Evolutionary conservation across 108 stramenopile genomes (phyloP), one percentile per base, ranked within the genome.

Genomic region (Nannochloropsis oceanica): DNA sequence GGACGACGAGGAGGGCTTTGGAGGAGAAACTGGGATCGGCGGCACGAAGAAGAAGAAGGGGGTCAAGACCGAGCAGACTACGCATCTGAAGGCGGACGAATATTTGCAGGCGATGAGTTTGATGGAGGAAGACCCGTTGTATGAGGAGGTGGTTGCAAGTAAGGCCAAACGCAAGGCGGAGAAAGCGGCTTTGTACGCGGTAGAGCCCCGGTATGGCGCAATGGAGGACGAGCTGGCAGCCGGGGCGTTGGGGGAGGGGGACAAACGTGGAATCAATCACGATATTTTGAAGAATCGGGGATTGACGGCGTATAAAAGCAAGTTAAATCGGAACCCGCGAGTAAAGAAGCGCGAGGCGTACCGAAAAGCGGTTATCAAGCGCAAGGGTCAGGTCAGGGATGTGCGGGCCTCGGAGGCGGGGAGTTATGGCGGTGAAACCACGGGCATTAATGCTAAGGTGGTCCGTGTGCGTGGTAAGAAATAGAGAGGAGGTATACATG

Each of bases 341-440:
- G 95, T 97, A 85, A 97, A 97, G 93, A 97, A 99, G 89, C 90
- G 97, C 20, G 95, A 96, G 82, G 93, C 96, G 85, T 99, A 95
- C 91, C 93, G 95, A 42, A 95, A 96, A 89, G 96, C 96, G 2
- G 91, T 95, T 26, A 94, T 97, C 83, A 90, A 93, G 26, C 92
- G 96, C 79, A 97, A 96, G 91, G 98, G 98, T 84, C 94, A 96
- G 43, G 96, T 99, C 25, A 93, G 97, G 43, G 93, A 95, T 83
- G 84, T 97, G 25, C 93, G 95, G 50, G 93, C 22, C 1, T 83
- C 24, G 13, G 88, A 89, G 82, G 88, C 88, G 44, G 88, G 82
- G 24, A 13, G 50, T 46, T 89, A 89, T 82, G 88, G 85, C 8
- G 88, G 88, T 26, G 88, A 89, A 26, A 81, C 81, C 59, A 89